Evolutionary conservation across 345 rosid genomes (phyloP).

Genomic region (Turritis glabra): DNA sequence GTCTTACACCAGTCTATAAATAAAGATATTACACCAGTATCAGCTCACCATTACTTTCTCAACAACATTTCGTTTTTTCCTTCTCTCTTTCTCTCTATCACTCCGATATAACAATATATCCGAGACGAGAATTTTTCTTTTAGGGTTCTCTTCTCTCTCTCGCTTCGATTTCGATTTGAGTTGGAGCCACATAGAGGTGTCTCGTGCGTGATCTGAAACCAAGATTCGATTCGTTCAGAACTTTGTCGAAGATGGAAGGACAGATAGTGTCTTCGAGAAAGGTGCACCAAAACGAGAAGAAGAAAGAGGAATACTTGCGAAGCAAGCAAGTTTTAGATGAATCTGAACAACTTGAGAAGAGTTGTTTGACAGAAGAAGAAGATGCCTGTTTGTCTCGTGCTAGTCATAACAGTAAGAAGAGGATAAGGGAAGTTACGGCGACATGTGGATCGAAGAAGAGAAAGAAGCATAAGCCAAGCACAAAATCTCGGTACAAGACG

Average conservation of each 20-base stretch:
- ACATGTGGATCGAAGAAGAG: not conserved
- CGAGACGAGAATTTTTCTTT: not conserved
- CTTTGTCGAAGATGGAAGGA: slow-evolving; percentile 20
- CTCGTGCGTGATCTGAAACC: slow-evolving; percentile 3
- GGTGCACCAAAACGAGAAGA: not conserved
- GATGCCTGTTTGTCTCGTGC: slow-evolving; percentile 38
- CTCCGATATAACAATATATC: no score
- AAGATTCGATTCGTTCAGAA: not conserved
- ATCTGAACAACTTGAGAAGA: slow-evolving; percentile 4
- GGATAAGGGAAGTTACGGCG: slow-evolving; percentile 19
- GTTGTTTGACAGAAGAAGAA: slow-evolving; percentile 23
- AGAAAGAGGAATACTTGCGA: not conserved
- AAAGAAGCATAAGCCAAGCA: slow-evolving; percentile 1
- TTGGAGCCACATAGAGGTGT: slow-evolving; percentile 2
- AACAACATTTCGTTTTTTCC: not conserved
- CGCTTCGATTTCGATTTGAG: not conserved
- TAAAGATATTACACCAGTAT: no score
- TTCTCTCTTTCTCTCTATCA: not conserved
- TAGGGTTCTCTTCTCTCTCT: slow-evolving; percentile 3
- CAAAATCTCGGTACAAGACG: slow-evolving; percentile 23
- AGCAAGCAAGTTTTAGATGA: slow-evolving; percentile 29
- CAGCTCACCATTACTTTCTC: no score
- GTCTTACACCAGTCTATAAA: no score
- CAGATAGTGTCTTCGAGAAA: not conserved
- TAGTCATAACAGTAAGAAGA: slow-evolving; percentile 42